Base-by-base conservation (phyloP, 768 basidiomycete species). In the Collybiopsis luxurians region DNA sequence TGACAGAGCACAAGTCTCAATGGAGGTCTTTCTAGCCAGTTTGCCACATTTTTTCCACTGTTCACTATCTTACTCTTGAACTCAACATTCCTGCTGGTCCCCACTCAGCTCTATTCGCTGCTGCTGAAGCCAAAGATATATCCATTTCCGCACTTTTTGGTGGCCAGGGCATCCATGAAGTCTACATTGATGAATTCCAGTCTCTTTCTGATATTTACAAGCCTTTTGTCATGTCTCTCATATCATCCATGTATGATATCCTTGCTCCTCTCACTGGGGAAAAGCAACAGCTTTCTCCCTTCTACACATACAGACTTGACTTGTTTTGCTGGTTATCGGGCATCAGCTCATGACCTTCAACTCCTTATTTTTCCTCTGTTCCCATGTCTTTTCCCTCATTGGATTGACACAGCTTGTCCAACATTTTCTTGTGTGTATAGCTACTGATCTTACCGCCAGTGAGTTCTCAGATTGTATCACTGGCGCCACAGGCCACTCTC, bases 121-220 rank as follows among this genome's bases (percentile, higher is more conserved):
- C 87, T 36, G 83, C 84, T 31, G 65, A 73, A 45, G 69, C 78
- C n/a, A 81, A 82, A 44, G 80, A 86, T 43, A 87, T 83, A 53
- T 89, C 81, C 45, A 75, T 98, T 64, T 98, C 90, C 73, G 96
- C 93, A 50, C 77, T 99, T 39, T 99, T 99, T 68, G 96, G 96
- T 51, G 97, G 97, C 13, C 97, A 99, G 73, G 97, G 97, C 57
- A 92, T 90, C 58, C 98, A 98, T 72, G 97, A 98, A 68, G 90
- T 96, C 58, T 99, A 98, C 76, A 94, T 98, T 69, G 92, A 96
- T 69, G 97, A 98, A 71, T 81, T 99, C 19, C 91, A 96, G 75
- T 75, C 79, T 49, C 86, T 98, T 51, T 95, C 91, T 73, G 89
- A 97, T 73, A 90, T 84, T 59, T 98, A 99, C 80, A 84, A 79